phyloP scores from a whole-genome alignment of 345 rosid species.

The Xanthoceras sorbifolium region DNA sequence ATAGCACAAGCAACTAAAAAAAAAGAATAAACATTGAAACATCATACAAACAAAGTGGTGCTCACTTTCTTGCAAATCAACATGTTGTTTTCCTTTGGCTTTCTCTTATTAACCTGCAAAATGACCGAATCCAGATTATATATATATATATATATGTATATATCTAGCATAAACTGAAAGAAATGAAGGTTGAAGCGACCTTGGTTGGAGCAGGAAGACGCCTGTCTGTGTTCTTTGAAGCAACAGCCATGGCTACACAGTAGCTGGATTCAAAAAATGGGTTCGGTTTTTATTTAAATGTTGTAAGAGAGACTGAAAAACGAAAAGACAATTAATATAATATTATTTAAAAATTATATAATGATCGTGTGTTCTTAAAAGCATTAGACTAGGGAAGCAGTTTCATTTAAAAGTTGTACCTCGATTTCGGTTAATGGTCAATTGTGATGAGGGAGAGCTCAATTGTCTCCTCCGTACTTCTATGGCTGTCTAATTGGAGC shows the following conservation, averaged over 20 bases:
- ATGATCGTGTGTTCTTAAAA: no score
- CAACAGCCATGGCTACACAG: not conserved
- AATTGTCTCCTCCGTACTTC: no score
- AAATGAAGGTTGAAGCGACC: not conserved
- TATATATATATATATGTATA: not conserved
- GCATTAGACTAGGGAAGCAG: no score
- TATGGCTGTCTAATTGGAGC: no score
- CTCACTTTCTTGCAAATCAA: slow-evolving; percentile 7
- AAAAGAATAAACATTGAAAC: not conserved
- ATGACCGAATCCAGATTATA: slow-evolving; percentile 1
- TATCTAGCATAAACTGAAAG: not conserved
- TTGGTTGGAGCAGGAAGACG: not conserved
- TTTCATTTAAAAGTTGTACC: not conserved
- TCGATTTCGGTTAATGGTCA: not conserved
- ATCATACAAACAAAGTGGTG: not conserved
- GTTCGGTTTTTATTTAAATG: not conserved
- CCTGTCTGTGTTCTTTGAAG: not conserved
- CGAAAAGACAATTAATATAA: not conserved
- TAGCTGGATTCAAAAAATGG: not conserved
- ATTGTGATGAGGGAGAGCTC: not conserved
- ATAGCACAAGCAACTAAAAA: no score
- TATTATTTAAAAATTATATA: no score
- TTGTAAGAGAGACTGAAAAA: not conserved
- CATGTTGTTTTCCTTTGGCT: not conserved
- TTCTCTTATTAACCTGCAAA: not conserved